Evolutionary conservation across 1,139 yeast species (phyloP), one percentile per base, ranked within the genome.

Genomic region (Saccharomyces pastorianus): DNA sequence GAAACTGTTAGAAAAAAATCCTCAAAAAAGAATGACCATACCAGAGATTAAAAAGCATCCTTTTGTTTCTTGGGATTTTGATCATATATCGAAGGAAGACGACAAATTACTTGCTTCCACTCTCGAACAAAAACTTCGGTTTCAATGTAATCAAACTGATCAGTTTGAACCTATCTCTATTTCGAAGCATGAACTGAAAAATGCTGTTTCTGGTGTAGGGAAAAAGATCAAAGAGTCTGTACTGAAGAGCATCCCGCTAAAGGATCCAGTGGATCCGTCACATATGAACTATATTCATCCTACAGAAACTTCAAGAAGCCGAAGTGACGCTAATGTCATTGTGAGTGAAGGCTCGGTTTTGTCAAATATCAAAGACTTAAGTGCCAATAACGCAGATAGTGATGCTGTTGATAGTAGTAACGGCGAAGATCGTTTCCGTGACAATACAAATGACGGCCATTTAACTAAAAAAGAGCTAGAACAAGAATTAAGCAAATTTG

Each of bases 141-240:
- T 68, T 60, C 59, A 68, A 55, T 50, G 61, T 55, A 52, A 65
- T 58, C 56, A 68, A 65, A 58, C 63, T 54, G 58, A 58, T 59
- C 58, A 58, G 29, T 59, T 64, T 26, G 62, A 71, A 66, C 76
- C 75, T 54, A 81, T 84, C 50, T 78, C 79, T 49, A 85, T 85
- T n/a, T 76, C 85, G 8, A 78, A 76, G 50, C 84, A 83, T 58
- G 96, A 88, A 60, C 79, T 87, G 14, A 79, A 83, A 59, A 80
- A 81, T 59, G 96, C 96, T 0, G 89, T 89, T 2, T 79, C 84
- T 46, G 96, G 96, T 9, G 76, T 88, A 52, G 93, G 93, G 5
- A 78, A 82, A 48, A 76, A 84, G 57, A 77, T 89, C 48, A 81
- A 77, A 58, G 79, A 80, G 57, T 81, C 86, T 41, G 71, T 87